Base-by-base conservation (phyloP, 1,284 basidiomycete species). In the Cryptococcus floricola region DNA sequence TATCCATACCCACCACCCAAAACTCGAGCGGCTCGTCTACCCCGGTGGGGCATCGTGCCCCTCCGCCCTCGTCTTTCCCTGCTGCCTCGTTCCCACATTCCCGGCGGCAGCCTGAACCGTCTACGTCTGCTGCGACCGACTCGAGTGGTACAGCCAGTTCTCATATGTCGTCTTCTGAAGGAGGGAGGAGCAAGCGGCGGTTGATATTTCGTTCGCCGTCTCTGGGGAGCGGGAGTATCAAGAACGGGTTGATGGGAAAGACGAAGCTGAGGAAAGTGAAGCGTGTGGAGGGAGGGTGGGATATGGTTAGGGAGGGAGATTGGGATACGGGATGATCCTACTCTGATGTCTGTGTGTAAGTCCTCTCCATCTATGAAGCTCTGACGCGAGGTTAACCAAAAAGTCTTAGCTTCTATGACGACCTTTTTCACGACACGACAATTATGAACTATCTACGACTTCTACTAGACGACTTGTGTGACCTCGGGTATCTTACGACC, bases 231-330 rank as follows among this genome's bases (percentile, higher is more conserved):
- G n/a, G 19, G 41, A 42, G 41, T 42, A 42, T 42, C 41, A 42
- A 23, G 41, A 28, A 41, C 12, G 37, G 13, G 23, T 28, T 34
- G n/a, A 39, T n/a, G 38, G n/a, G 16, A 23, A 54, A 52, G 41
- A 43, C 16, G 2, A 41, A 23, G 34, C 39, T 64, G 53, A 50
- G 48, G 42, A 64, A 64, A 37, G 39, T 54, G 39, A 23, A 31
- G 45, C 31, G 41, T 13, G 60, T 62, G 0, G 60, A 64, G 18
- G 58, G 55, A 38, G 63, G 56, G 52, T 64, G 63, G 60, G 63
- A 64, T 46, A 34, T 58, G 14, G 42, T 59, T 13, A 23, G 63
- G 14, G 25, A 41, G 27, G 48, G 48, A 14, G 60, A 64, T 49
- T 52, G 49, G 55, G 52, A 42, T 34, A 34, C 31, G 31, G 31